phyloP scores from a whole-genome alignment of 1,139 yeast species.

The Pneumocystis carinii region DNA sequence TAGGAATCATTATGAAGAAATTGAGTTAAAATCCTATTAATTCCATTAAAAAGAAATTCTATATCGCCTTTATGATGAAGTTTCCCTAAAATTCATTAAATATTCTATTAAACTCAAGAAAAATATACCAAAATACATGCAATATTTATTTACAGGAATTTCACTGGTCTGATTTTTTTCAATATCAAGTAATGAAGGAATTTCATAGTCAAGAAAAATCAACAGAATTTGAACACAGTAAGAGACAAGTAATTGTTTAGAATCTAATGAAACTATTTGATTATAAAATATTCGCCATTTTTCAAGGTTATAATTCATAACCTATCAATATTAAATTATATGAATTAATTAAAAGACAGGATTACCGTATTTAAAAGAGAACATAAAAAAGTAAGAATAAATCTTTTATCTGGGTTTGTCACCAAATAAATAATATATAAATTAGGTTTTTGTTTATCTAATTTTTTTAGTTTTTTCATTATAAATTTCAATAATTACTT shows the following conservation, averaged over 20 bases:
- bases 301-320: constrained; percentile 18
- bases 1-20: constrained; percentile 24
- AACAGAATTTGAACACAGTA: constrained; percentile 49
- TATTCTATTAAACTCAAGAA: constrained; percentile 5
- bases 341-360: not conserved
- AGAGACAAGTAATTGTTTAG: constrained; percentile 41
- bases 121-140: constrained; percentile 23
- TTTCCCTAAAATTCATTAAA: constrained; percentile 16
- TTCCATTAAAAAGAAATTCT: constrained; percentile 31
- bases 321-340: constrained; percentile 6
- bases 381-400: constrained; percentile 41
- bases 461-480: not conserved
- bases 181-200: constrained; percentile 28
- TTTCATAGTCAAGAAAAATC: constrained; percentile 47
- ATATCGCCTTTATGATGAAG: constrained; percentile 30
- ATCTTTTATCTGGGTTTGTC: constrained; percentile 36
- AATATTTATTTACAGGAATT: constrained; percentile 10
- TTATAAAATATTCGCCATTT: constrained; percentile 30
- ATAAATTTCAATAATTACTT: constrained; percentile 26
- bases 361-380: constrained; percentile 45
- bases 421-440: constrained; percentile 44
- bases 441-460: not conserved
- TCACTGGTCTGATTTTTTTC: constrained; percentile 4
- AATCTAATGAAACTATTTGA: constrained; percentile 29
- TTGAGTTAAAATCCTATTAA: constrained; percentile 19